Evolutionary conservation across 2,329 filamentous ascomycete species (phyloP), one percentile per base, ranked within the genome.

Genomic region (Botrytis aclada): DNA sequence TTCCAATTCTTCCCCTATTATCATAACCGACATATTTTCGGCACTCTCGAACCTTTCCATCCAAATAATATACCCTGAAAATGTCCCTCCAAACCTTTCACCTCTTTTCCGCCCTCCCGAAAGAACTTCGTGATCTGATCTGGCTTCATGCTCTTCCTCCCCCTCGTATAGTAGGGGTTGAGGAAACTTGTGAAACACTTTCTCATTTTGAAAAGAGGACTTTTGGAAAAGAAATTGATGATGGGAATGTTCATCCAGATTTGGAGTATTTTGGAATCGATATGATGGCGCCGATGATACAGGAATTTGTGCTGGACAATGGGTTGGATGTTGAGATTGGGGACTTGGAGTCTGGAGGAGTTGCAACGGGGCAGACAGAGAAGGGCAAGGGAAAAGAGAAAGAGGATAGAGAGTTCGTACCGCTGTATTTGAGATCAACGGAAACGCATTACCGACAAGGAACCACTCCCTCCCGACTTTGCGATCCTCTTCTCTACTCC

Each of bases 311-410:
- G 51, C 18, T 56, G 51, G 51, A 56, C 9, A 56, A 56, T 16
- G 14, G 51, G 1, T 29, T 56, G n/a, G 51, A 56, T 56, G n/a
- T 29, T 56, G 51, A 56, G 51, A 29, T 56, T 56, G 51, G 6
- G n/a, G 14, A 32, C 18, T 8, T 29, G 14, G n/a, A 56, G 16
- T 7, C 3, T 56, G 51, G 6, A 5, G 14, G 0, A 32, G 51
- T 29, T 4, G 16, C 16, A 56, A 25, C 0, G 4, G 1, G 0
- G 10, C 47, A 9, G 16, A 29, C 0, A 0, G 2, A 7, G 14
- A 56, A 58, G 14, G n/a, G 16, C 0, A 58, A 58, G 29, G 18
- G 18, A 10, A 58, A 22, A 34, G 18, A 34, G 29, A 4, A 12
- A 32, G 14, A 22, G 7, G 7, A 58, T 22, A 34, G 56, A 22